These are phyloP conservation scores for Cupressus sempervirens DNA, from an alignment of 75 land plant genomes.

Conservation along the genomic window DNA sequence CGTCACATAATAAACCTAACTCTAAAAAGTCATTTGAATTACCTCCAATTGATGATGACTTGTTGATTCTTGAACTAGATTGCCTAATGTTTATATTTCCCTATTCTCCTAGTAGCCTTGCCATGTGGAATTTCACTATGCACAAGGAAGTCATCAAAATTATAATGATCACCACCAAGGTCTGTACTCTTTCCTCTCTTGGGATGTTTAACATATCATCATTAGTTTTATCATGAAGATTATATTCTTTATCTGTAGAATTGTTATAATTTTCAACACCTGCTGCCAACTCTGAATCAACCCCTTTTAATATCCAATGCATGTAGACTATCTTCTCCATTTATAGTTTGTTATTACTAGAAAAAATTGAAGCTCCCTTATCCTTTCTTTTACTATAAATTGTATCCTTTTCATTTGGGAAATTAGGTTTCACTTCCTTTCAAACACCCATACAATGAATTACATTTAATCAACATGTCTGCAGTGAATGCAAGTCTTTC, in stretches of 20 bases:
- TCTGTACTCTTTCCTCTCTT: not conserved
- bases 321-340: too few relatives aligned
- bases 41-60: not conserved
- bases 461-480: too few relatives aligned
- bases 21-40: not conserved
- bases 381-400: too few relatives aligned
- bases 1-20: not conserved
- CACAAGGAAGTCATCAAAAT: constrained; percentile 6
- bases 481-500: too few relatives aligned
- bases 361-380: too few relatives aligned
- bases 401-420: too few relatives aligned
- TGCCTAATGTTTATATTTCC: not conserved
- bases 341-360: too few relatives aligned
- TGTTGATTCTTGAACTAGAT: not conserved
- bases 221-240: not conserved
- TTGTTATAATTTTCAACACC: too few relatives aligned
- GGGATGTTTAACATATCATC: not conserved
- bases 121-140: constrained; percentile 3
- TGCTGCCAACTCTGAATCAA: too few relatives aligned
- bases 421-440: too few relatives aligned
- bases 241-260: not conserved
- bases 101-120: not conserved
- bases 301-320: too few relatives aligned
- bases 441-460: too few relatives aligned
- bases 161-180: not conserved